Conservation (phyloP, 106 monocot genomes). For the Phalaenopsis aphrodite region DNA sequence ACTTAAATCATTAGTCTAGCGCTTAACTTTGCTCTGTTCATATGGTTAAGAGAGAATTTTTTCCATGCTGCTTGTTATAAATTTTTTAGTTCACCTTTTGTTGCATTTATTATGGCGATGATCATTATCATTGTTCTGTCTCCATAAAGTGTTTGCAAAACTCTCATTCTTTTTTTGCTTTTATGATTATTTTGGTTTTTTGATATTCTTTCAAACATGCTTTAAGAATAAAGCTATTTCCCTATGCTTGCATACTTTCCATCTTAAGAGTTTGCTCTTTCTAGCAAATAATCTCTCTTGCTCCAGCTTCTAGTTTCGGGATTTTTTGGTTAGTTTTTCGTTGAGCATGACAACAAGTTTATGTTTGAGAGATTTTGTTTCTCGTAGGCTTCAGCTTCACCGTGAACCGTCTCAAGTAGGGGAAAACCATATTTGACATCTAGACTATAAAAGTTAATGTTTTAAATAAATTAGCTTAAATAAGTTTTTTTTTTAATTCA, state of each 20-base stretch:
- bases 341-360: not conserved
- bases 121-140: not conserved
- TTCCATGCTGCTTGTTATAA: not conserved
- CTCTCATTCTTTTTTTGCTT: not conserved
- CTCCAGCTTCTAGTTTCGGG: not conserved
- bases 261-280: not conserved
- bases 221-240: not conserved
- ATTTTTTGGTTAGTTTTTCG: not conserved
- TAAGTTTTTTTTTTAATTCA: not conserved
- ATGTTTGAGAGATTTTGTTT: not conserved
- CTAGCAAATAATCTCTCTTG: not conserved
- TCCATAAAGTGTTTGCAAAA: not conserved
- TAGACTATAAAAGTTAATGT: not conserved
- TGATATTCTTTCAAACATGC: not conserved
- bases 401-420: not conserved
- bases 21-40: not conserved
- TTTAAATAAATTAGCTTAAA: not conserved
- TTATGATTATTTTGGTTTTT: not conserved
- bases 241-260: not conserved
- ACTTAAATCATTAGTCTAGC: not conserved
- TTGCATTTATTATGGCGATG: not conserved
- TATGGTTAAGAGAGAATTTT: not conserved
- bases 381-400: not conserved
- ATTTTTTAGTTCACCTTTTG: not conserved
- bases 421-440: not conserved